Conservation (phyloP, 2,329 filamentous ascomycete species). For the Dothideomycetes sp. region DNA sequence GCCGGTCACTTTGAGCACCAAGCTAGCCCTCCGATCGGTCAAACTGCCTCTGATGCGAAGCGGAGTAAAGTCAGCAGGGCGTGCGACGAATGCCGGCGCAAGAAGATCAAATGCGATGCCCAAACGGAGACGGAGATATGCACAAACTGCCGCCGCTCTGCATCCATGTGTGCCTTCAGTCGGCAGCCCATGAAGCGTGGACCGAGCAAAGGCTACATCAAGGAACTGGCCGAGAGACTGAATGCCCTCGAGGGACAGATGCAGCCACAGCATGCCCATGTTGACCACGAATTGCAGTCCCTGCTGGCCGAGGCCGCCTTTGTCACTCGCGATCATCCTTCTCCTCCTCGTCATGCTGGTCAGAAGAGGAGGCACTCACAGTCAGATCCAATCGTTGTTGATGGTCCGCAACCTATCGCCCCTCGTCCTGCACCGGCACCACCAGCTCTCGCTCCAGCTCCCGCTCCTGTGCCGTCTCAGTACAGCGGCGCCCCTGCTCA, state of each 20-base stretch:
- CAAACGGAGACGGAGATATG: constrained; percentile 66
- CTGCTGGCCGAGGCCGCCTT: constrained; percentile 21
- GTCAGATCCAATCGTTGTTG: constrained; percentile 4
- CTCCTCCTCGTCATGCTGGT: constrained; percentile 9
- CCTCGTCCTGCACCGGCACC: constrained; percentile 4
- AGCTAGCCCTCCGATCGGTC: constrained; percentile 10
- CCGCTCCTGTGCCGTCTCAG: background rate
- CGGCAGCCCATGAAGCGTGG: constrained; percentile 72
- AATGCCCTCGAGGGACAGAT: constrained; percentile 75
- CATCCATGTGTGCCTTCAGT: constrained; percentile 74
- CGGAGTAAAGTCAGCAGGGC: constrained; percentile 17
- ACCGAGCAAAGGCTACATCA: constrained; percentile 73
- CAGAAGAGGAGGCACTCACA: constrained; percentile 10
- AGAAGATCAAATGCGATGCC: constrained; percentile 70
- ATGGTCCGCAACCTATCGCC: background rate
- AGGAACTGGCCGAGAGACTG: constrained; percentile 78
- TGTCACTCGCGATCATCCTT: constrained; percentile 10
- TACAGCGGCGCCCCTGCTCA: background rate
- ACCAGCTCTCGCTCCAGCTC: background rate
- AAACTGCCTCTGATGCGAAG: constrained; percentile 11
- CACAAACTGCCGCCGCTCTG: constrained; percentile 69
- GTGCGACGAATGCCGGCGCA: constrained; percentile 19
- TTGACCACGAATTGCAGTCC: constrained; percentile 24
- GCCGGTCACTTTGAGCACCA: constrained; percentile 8
- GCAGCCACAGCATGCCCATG: constrained; percentile 22